Conservation (phyloP, 2,329 filamentous ascomycete species). For the Ceratocystis alfenasii region DNA sequence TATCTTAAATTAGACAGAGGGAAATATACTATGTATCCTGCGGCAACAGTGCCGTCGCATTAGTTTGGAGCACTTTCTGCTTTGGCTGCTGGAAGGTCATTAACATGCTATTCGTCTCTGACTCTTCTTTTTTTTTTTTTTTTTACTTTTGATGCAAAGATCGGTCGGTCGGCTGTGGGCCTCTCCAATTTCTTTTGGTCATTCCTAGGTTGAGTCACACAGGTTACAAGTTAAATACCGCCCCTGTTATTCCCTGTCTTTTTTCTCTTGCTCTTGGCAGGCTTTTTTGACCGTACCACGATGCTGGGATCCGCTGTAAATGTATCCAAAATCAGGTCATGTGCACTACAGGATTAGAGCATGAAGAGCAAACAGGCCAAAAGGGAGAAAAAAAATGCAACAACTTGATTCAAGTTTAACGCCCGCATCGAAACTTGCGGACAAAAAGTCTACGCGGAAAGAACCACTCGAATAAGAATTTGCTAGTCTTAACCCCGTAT, state of each 20-base stretch:
- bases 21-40: neutral
- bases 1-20: neutral
- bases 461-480: neutral
- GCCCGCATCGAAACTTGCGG: neutral
- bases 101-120: too few relatives aligned
- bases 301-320: neutral
- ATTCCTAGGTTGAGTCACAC: slow-evolving; percentile 1
- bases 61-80: too few relatives aligned
- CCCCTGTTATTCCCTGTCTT: neutral
- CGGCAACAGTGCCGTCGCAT: too few relatives aligned
- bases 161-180: neutral
- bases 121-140: neutral
- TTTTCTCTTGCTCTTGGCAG: neutral
- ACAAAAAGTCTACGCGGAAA: neutral
- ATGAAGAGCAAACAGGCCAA: neutral
- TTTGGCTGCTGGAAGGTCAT: too few relatives aligned
- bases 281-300: neutral
- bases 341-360: neutral
- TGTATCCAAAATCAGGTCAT: slow-evolving; percentile 1
- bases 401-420: neutral
- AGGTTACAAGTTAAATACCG: neutral
- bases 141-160: neutral
- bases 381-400: neutral
- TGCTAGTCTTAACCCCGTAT: neutral
- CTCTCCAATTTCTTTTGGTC: neutral